Evolutionary conservation across 2,329 filamentous ascomycete species (phyloP).

Genomic region (Aspergillus sp.): DNA sequence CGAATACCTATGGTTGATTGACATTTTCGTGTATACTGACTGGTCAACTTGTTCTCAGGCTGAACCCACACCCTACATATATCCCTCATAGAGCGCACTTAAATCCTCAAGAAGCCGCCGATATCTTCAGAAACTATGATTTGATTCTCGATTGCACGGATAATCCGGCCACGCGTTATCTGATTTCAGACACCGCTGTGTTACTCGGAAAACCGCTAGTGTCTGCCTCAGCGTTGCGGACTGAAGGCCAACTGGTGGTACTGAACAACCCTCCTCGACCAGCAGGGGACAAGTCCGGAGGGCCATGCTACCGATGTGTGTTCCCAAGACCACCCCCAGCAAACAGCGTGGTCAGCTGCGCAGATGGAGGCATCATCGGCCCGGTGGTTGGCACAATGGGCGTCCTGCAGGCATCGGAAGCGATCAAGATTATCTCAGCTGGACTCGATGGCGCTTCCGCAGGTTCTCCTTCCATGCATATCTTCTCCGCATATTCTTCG

Average conservation of each 20-base stretch:
- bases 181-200: slow-evolving; percentile 87
- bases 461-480: slow-evolving; percentile 30
- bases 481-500: slow-evolving; percentile 40
- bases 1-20: too few relatives aligned
- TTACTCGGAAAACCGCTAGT: slow-evolving; percentile 74
- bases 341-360: slow-evolving; percentile 77
- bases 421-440: slow-evolving; percentile 71
- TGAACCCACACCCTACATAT: slow-evolving; percentile 70
- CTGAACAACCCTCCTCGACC: slow-evolving; percentile 73
- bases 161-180: slow-evolving; percentile 83
- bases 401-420: slow-evolving; percentile 82
- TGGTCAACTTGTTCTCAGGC: slow-evolving; percentile 34
- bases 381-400: slow-evolving; percentile 94
- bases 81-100: slow-evolving; percentile 61
- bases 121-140: slow-evolving; percentile 68
- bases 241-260: slow-evolving; percentile 84
- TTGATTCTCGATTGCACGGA: slow-evolving; percentile 93
- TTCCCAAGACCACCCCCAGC: slow-evolving; percentile 84
- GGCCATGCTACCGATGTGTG: slow-evolving; percentile 90
- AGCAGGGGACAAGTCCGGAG: slow-evolving; percentile 54
- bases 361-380: slow-evolving; percentile 87
- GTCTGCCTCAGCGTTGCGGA: slow-evolving; percentile 82
- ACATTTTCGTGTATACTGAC: slow-evolving; percentile 5
- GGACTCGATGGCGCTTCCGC: slow-evolving; percentile 15
- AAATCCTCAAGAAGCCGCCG: slow-evolving; percentile 61